Conservation (phyloP, 169 alveolate genomes). For the Cryptosporidium muris region DNA sequence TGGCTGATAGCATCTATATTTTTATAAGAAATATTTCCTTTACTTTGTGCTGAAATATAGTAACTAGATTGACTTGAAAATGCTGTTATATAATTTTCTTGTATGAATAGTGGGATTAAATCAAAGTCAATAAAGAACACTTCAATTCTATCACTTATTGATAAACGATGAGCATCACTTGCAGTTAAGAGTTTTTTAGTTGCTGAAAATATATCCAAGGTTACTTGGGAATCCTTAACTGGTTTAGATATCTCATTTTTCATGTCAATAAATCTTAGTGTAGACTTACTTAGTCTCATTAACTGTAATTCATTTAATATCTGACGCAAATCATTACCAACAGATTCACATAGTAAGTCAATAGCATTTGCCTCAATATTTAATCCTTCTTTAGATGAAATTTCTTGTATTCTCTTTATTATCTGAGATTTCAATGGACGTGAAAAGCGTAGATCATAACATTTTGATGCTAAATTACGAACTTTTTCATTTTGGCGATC, state of each 20-base stretch:
- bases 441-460: slow-evolving; percentile 92
- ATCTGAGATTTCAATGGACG: slow-evolving; percentile 87
- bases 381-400: slow-evolving; percentile 89
- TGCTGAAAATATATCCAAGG: slow-evolving; percentile 87
- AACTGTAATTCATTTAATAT: slow-evolving; percentile 89
- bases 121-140: slow-evolving; percentile 93
- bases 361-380: slow-evolving; percentile 84
- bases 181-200: slow-evolving; percentile 82
- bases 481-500: slow-evolving; percentile 90
- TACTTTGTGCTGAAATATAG: slow-evolving; percentile 74
- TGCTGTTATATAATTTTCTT: slow-evolving; percentile 90
- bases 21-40: slow-evolving; percentile 30
- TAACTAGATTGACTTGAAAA: slow-evolving; percentile 72
- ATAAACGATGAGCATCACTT: slow-evolving; percentile 76
- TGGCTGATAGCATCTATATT: slow-evolving; percentile 77
- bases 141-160: slow-evolving; percentile 81
- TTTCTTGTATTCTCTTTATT: slow-evolving; percentile 82
- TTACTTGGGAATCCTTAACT: slow-evolving; percentile 84
- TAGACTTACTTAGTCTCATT: slow-evolving; percentile 77
- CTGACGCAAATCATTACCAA: slow-evolving; percentile 93
- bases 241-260: slow-evolving; percentile 76
- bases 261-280: slow-evolving; percentile 77
- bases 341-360: slow-evolving; percentile 86
- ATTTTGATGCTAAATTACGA: slow-evolving; percentile 87
- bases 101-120: slow-evolving; percentile 90